phyloP scores from a whole-genome alignment of 1,139 yeast species.

The Yamadazyma sp. region DNA sequence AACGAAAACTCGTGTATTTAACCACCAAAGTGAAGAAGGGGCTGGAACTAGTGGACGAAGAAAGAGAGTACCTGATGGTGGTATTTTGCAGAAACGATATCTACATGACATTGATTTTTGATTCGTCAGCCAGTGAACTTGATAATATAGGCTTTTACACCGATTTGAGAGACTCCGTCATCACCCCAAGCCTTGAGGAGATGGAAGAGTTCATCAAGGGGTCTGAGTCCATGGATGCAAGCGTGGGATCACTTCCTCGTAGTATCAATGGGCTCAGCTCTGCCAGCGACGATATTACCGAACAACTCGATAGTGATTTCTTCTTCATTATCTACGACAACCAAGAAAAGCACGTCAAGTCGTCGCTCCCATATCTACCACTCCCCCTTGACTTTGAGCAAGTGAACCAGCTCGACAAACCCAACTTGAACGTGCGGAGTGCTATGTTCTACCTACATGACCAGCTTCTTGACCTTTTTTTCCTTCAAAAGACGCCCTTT shows the following conservation, averaged over 20 bases:
- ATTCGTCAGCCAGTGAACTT: conserved; percentile 25
- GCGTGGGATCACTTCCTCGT: conserved; percentile 31
- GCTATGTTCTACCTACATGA: conserved; percentile 43
- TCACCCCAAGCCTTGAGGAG: conserved; percentile 28
- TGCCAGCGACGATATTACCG: conserved; percentile 6
- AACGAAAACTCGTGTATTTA: conserved; percentile 31
- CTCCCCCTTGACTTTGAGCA: conserved; percentile 14
- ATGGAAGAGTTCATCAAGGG: conserved; percentile 10
- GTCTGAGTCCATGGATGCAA: conserved; percentile 24
- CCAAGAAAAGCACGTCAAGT: conserved; percentile 25
- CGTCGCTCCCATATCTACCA: conserved; percentile 44
- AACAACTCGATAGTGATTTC: conserved; percentile 34
- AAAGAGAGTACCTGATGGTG: conserved; percentile 34
- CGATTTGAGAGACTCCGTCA: conserved; percentile 16
- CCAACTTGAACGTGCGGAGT: conserved; percentile 17
- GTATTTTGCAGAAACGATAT: conserved; percentile 26
- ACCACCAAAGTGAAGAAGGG: conserved; percentile 13
- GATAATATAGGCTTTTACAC: conserved; percentile 26
- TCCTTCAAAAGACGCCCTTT: conserved; percentile 26
- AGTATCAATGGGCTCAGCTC: conserved; percentile 20
- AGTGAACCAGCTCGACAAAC: conserved; percentile 12
- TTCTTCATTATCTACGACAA: conserved; percentile 38
- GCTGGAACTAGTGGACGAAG: conserved; percentile 18
- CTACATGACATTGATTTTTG: conserved; percentile 29
- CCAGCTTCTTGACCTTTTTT: conserved; percentile 35